Base-by-base conservation (phyloP, 768 basidiomycete genomes). In the Strobilomyces dryophilus region DNA sequence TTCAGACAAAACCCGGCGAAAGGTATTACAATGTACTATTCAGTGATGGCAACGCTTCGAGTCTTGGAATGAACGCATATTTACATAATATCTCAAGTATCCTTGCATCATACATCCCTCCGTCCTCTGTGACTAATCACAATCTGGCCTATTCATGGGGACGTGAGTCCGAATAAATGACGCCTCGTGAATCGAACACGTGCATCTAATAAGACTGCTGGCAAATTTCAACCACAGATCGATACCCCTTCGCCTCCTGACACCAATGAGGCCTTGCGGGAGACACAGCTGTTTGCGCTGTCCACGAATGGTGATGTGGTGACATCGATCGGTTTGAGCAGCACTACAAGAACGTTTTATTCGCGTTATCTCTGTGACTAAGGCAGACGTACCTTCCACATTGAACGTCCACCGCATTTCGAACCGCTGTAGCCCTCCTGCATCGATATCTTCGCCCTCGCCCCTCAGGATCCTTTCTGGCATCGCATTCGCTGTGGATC, bases 241-340 rank as follows among this genome's bases (percentile, higher is more conserved):
- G 49, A 37, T 31, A 42, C 20, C 27, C 37, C 18, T 9, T 3
- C 36, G 45, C 54, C 57, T 59, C 49, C 54, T 44, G 53, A 14
- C 45, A 49, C 48, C 49, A 64, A 53, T 46, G 64, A 60, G 64
- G 64, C 46, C 5, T 40, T 52, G 50, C 42, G 52, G 47, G 50
- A 43, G 51, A 40, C 15, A 41, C 45, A 26, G 11, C 10, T 24
- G 42, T 18, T 35, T 40, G 24, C 46, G 27, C 24, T 41, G 29
- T 50, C 43, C 49, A 31, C 41, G 3, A 45, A 42, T 24, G 48
- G 52, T 5, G 51, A 40, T 45, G 53, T 34, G 43, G 51, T 46
- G 18, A 36, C 51, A 60, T 56, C 43, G 53, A 57, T 55, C 52
- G 34, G 56, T 51, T 47, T 36, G 37, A 44, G 39, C 41, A 41